Evolutionary conservation across 2,329 filamentous ascomycete genomes (phyloP).

Genomic region (Talaromyces albobiverticillius): DNA sequence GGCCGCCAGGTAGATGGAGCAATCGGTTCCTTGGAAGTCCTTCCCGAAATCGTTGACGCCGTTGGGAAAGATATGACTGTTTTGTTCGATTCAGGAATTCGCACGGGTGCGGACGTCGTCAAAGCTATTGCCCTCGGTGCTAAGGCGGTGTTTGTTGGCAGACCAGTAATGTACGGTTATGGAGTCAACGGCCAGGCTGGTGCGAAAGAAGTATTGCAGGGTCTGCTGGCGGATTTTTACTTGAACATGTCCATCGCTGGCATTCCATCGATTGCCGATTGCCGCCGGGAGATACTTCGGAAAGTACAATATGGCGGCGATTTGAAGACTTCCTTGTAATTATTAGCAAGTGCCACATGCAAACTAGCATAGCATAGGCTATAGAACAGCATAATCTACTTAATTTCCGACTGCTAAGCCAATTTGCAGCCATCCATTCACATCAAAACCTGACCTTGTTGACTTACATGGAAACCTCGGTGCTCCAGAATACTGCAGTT

Average conservation of each 20-base stretch:
- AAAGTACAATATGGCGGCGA: conserved; percentile 36
- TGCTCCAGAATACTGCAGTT: no score
- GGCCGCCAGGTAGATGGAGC: conserved; percentile 46
- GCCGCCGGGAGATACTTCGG: conserved; percentile 30
- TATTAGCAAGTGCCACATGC: no score
- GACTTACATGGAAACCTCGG: no score
- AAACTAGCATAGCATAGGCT: no score
- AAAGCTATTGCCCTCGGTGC: conserved; percentile 16
- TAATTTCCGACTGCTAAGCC: no score
- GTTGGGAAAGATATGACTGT: conserved; percentile 14
- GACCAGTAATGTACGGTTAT: conserved; percentile 15
- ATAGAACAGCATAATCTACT: no score
- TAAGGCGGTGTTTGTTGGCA: conserved; percentile 12
- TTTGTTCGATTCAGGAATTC: conserved; percentile 14
- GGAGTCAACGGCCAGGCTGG: conserved; percentile 14
- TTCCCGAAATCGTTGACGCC: conserved; percentile 53
- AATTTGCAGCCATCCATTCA: no score
- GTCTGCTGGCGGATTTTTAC: conserved; percentile 54
- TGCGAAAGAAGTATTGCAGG: conserved; percentile 20
- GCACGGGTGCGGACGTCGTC: conserved; percentile 14
- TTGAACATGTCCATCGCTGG: conserved; percentile 56
- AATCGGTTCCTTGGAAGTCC: conserved; percentile 45
- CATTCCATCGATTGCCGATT: conserved; percentile 38
- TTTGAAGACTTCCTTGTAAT: conserved; percentile 31
- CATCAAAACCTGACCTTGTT: no score